Evolutionary conservation across 2,329 filamentous ascomycete species (phyloP), one percentile per base, ranked within the genome.

Genomic region (Periconia sp.): DNA sequence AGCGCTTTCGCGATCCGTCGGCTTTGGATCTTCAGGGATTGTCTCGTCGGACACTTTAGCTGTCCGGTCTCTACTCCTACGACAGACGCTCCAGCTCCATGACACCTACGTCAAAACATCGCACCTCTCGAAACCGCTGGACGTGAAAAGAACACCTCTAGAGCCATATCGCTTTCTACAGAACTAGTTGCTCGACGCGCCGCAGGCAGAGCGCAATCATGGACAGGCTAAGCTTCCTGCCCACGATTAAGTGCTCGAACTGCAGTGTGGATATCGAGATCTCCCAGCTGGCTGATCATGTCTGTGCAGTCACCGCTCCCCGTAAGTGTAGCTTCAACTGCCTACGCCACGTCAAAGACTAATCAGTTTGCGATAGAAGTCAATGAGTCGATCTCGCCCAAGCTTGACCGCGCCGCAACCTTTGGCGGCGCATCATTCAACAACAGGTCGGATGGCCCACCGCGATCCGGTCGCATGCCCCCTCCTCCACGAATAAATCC

Each of bases 271-370:
- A 92, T 60, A 88, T 96, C 46, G 86, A 92, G 64, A 94, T 96
- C 56, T 86, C 87, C 28, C 77, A 85, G 68, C 88, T 96, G 86
- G 89, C 89, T 49, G 89, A 95, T 50, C 91, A 96, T 74, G 68
- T 89, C 48, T 96, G 91, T 69, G 69, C 69, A 32, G 73, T 69
- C 45, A 47, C 69, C 49, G 54, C 64, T 42, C 63, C 73, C 47
- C 63, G 75, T 71, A 73, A 74, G 61, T 78, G 80, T 34, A 40
- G 24, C 34, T 33, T 22, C n/a, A 3, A 33, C 15, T 30, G 3
- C 10, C 25, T 22, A 9, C 15, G n/a, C n/a, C n/a, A n/a, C n/a
- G n/a, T n/a, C n/a, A n/a, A n/a, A n/a, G 19, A 16, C 36, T 36
- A 22, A 39, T 11, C 22, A 12, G 21, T n/a, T 16, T 16, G 4